A percentile compares a stretch with the other conserved stretches of the same genome.
Conservation (phyloP, 306 rosid genomes). For the Prunus kanzakura region DNA sequence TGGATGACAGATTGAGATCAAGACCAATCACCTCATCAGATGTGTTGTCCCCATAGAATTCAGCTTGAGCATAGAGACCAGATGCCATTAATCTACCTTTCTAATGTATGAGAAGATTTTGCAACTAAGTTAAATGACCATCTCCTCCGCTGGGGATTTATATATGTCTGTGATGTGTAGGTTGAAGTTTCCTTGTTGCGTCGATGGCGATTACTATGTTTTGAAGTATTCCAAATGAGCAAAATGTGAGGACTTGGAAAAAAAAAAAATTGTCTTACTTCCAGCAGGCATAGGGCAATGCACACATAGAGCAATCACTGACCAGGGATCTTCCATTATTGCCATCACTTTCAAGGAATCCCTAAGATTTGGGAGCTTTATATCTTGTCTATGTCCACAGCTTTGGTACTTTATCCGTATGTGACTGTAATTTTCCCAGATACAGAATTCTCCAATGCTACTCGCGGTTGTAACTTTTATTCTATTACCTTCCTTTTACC, state of each 20-base stretch:
- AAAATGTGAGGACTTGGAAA: background rate
- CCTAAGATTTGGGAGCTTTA: constrained; percentile 5
- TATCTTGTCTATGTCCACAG: background rate
- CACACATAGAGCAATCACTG: constrained; percentile 10
- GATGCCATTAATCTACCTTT: constrained; percentile 10
- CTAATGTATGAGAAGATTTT: background rate
- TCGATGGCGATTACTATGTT: background rate
- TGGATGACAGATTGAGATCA: constrained; percentile 16
- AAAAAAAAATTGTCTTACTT: background rate
- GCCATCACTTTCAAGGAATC: constrained; percentile 4
- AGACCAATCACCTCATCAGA: background rate
- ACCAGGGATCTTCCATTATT: background rate
- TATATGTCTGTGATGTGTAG: background rate
- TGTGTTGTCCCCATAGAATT: background rate
- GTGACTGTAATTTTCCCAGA: background rate
- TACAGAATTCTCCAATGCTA: background rate
- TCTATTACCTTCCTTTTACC: background rate
- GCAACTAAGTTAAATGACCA: background rate
- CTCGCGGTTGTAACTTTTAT: background rate
- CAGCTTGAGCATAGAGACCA: constrained; percentile 10
- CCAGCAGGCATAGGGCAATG: constrained; percentile 9
- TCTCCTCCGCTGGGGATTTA: background rate
- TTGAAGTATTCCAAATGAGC: background rate
- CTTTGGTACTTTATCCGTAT: constrained; percentile 2
- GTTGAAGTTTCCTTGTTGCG: background rate